These are phyloP conservation scores for Angomonas desouzai DNA, from an alignment of 208 protist genomes.

Conservation along the genomic window DNA sequence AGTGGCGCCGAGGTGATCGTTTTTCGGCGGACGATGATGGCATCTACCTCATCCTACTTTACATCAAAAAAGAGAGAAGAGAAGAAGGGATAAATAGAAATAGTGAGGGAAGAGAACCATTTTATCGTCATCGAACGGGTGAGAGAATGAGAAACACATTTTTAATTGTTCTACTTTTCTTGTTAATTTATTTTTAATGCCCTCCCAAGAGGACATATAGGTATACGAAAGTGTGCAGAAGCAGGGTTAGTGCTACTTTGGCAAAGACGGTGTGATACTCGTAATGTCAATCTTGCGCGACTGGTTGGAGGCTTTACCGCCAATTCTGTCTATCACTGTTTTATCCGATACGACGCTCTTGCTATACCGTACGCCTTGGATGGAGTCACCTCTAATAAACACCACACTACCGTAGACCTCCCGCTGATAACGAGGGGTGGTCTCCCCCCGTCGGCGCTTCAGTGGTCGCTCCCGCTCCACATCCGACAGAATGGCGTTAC, in stretches of 20 bases:
- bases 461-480: slow-evolving; percentile 53
- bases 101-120: no score
- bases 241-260: no score
- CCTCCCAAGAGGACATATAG: no score
- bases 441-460: slow-evolving; percentile 31
- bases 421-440: slow-evolving; percentile 20
- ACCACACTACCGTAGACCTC: slow-evolving; percentile 70
- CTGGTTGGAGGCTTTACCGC: slow-evolving; percentile 28
- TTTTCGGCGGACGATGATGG: neutral
- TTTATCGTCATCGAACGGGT: no score
- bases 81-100: no score
- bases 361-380: slow-evolving; percentile 55
- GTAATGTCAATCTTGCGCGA: slow-evolving; percentile 56
- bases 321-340: slow-evolving; percentile 53
- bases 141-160: no score
- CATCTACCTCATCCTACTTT: neutral
- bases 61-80: neutral
- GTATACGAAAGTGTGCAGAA: no score
- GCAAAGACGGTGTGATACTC: slow-evolving; percentile 43
- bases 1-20: neutral
- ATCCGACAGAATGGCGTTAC: slow-evolving; percentile 78
- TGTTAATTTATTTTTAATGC: no score
- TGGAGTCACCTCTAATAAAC: slow-evolving; percentile 69
- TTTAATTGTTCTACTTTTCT: no score
- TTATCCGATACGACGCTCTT: slow-evolving; percentile 64